Evolutionary conservation across 2,329 filamentous ascomycete genomes (phyloP), one percentile per base, ranked within the genome.

Genomic region (Aspergillus phoenicis): DNA sequence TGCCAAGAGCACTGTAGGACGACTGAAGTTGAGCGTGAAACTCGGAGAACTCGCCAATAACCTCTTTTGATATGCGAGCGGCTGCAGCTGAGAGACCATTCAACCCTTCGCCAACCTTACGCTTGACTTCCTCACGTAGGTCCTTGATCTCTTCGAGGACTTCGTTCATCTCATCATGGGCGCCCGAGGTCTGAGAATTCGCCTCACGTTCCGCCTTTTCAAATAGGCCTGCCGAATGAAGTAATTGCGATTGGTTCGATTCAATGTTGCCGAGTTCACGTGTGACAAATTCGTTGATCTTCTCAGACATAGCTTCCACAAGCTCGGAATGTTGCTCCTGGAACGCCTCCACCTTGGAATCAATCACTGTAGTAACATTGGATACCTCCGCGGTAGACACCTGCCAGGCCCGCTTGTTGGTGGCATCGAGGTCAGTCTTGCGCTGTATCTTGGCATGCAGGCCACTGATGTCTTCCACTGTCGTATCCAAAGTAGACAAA

Each of bases 81-180:
- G 94, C 93, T 8, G 93, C 92, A 10, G 85, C 85, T 2, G 93
- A 93, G 22, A 98, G 87, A 26, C 91, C 88, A 69, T 91, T 89
- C 47, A 98, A 82, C 8, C 93, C 94, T 71, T 93, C 88, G 2
- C 91, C 91, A 52, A 98, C 91, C 63, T 90, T 89, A 52, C 85
- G 82, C 80, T 97, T 97, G 55, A 98, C 91, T 57, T 91, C 89
- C 73, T 97, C 91, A 22, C 94, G 87, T 24, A 98, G 83, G n/a
- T 86, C 87, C 73, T 93, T 93, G 74, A 98, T 97, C 73, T 96
- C 94, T 70, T 95, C 91, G 8, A 99, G 83, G 1, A 97, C 89
- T n/a, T 86, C 82, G 69, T 97, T 93, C 91, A 97, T 93, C 59
- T 93, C 90, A 52, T 93, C 87, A 70, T 90, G 91, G 2, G 92